phyloP scores from a whole-genome alignment of 2,329 filamentous ascomycete species.

The Teratosphaeria viscida region DNA sequence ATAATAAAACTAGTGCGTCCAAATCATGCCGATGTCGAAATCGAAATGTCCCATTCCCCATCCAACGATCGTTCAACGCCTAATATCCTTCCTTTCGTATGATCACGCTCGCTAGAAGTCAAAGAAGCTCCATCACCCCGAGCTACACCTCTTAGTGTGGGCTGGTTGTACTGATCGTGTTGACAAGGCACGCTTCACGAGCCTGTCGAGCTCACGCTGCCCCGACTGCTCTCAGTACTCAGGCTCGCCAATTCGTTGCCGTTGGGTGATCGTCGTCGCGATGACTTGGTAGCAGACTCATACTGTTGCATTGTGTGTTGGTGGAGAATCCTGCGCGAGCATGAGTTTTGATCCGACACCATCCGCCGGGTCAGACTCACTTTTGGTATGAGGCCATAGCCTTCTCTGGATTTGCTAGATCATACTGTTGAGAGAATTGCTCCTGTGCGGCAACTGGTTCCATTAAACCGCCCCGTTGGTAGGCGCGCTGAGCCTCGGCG shows the following conservation, averaged over 20 bases:
- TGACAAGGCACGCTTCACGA: conserved; percentile 5
- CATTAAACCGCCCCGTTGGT: conserved; percentile 30
- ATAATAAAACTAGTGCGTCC: too few relatives aligned
- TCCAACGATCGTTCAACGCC: not conserved
- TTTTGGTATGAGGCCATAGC: conserved; percentile 36
- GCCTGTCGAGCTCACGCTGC: conserved; percentile 18
- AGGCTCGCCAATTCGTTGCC: conserved; percentile 10
- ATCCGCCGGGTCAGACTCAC: conserved; percentile 19
- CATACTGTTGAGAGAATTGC: conserved; percentile 32
- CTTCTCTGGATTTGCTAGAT: conserved; percentile 29
- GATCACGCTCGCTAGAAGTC: not conserved
- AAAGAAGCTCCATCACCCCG: not conserved
- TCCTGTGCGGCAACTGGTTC: conserved; percentile 27
- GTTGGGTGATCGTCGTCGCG: conserved; percentile 30
- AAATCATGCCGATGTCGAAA: not conserved
- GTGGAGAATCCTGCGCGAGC: conserved; percentile 35
- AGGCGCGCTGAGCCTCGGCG: conserved; percentile 22
- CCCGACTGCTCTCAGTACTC: conserved; percentile 14
- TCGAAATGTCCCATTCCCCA: not conserved
- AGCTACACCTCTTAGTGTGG: not conserved
- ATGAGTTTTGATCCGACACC: not conserved
- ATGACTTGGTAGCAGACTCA: conserved; percentile 35
- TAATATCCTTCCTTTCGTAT: not conserved
- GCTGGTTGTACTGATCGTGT: not conserved
- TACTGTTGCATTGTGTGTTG: conserved; percentile 42